Base-by-base conservation (phyloP, 2,329 filamentous ascomycete species). In the Phaeophleospora eucalypticola region DNA sequence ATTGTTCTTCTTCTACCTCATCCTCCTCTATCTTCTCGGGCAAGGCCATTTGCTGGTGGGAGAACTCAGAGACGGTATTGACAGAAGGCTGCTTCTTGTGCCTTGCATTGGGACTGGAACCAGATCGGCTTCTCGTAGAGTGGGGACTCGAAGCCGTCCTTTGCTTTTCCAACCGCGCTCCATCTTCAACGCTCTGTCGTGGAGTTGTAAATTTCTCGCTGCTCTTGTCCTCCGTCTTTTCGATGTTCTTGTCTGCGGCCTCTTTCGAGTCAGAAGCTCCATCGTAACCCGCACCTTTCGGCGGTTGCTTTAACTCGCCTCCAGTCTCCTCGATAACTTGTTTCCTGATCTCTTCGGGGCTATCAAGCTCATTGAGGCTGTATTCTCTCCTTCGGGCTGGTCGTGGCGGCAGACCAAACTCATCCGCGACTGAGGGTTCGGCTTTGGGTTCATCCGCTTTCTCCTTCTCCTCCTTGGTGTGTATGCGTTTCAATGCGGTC, bases 21-120 rank as follows among this genome's bases (percentile, higher is more conserved):
- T 78, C 71, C 10, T 71, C 66, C 21, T 78, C 62, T 9, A 48
- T 45, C 4, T 45, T 10, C 39, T 40, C 38, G 14, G 81, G 74
- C 14, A 77, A 71, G 8, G 82, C 78, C 40, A 89, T 70, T 55
- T 84, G 82, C 68, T 96, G 89, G 65, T 98, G 91, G 1, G 93
- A 97, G 76, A 87, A 97, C 68, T 95, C 89, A 8, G 90, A 95
- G 15, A 82, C 65, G 33, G 54, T 52, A 34, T 46, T 56, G 3
- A 54, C 49, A 12, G 58, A 53, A 8, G 55, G 42, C 33, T 53
- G 51, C 21, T 57, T 47, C 41, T 21, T 53, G 44, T 56, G 52
- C n/a, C 43, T 48, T 20, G 38, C 18, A 17, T 40, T 34, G 3
- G 54, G 49, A 41, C 49, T 53, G 12, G 52, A 36, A 7, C 47